These are phyloP conservation scores for Postia placenta DNA, from an alignment of 768 basidiomycete genomes.

Conservation along the genomic window DNA sequence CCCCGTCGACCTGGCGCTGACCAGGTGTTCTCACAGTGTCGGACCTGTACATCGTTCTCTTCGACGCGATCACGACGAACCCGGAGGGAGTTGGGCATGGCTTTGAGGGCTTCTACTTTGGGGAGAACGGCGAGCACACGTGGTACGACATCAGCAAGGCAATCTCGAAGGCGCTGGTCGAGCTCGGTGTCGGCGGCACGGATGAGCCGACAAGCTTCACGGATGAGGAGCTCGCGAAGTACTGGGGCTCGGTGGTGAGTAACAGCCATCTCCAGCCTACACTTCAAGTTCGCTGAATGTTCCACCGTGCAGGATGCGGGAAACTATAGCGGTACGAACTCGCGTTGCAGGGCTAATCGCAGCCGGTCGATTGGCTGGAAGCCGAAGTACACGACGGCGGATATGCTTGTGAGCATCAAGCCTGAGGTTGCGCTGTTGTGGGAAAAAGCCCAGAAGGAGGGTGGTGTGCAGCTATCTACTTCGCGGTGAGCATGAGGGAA, in stretches of 20 bases:
- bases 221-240: slow-evolving; percentile 36
- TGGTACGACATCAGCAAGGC: slow-evolving; percentile 29
- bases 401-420: slow-evolving; percentile 44
- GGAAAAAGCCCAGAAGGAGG: background rate
- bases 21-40: slow-evolving; percentile 29
- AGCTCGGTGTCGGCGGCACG: slow-evolving; percentile 24
- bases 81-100: slow-evolving; percentile 23
- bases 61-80: slow-evolving; percentile 29
- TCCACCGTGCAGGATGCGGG: slow-evolving; percentile 10
- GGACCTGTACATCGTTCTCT: slow-evolving; percentile 35
- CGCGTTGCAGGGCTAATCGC: slow-evolving; percentile 23
- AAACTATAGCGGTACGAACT: slow-evolving; percentile 22
- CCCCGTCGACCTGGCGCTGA: background rate
- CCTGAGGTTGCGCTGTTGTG: slow-evolving; percentile 33
- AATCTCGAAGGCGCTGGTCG: slow-evolving; percentile 29
- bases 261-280: too few species aligned
- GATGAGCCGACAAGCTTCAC: slow-evolving; percentile 40
- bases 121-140: slow-evolving; percentile 27
- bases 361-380: slow-evolving; percentile 45
- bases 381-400: slow-evolving; percentile 40
- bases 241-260: slow-evolving; percentile 8
- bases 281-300: too few species aligned
- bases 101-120: slow-evolving; percentile 32
- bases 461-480: background rate
- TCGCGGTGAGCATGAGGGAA: background rate